A percentile compares a stretch with the other conserved stretches of the same genome.
These are phyloP conservation scores for Nicotiana otophora DNA, from an alignment of 257 asterid species.

Conservation along the genomic window DNA sequence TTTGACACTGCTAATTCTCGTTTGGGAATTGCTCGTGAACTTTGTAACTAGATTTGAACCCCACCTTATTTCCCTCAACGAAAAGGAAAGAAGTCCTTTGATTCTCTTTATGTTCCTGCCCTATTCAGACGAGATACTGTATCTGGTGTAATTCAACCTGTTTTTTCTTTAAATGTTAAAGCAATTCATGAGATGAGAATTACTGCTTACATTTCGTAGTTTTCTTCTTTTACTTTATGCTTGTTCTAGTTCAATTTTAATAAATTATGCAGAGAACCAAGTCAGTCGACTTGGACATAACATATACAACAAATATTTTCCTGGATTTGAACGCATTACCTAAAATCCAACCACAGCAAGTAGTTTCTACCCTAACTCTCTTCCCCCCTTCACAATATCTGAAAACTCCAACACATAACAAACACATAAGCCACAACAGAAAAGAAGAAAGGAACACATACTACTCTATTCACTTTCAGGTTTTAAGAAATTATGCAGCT, in stretches of 20 bases:
- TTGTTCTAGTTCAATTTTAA: neutral
- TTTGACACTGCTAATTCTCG: conserved; percentile 62
- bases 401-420: neutral
- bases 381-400: neutral
- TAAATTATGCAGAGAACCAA: neutral
- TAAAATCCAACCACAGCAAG: neutral
- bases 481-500: neutral
- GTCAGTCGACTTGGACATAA: neutral
- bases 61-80: neutral
- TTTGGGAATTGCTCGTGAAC: conserved; percentile 75
- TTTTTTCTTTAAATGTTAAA: neutral
- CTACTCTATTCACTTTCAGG: neutral
- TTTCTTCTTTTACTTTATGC: neutral
- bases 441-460: neutral
- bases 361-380: neutral
- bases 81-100: neutral
- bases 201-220: neutral
- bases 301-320: too few relatives aligned
- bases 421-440: neutral
- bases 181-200: neutral
- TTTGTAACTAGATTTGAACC: conserved; percentile 47
- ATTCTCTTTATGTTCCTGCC: too few relatives aligned
- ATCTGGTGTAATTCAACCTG: neutral
- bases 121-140: too few relatives aligned
- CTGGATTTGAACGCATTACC: too few relatives aligned